Conservation (phyloP, 2,329 filamentous ascomycete genomes). For the Beauveria australis region DNA sequence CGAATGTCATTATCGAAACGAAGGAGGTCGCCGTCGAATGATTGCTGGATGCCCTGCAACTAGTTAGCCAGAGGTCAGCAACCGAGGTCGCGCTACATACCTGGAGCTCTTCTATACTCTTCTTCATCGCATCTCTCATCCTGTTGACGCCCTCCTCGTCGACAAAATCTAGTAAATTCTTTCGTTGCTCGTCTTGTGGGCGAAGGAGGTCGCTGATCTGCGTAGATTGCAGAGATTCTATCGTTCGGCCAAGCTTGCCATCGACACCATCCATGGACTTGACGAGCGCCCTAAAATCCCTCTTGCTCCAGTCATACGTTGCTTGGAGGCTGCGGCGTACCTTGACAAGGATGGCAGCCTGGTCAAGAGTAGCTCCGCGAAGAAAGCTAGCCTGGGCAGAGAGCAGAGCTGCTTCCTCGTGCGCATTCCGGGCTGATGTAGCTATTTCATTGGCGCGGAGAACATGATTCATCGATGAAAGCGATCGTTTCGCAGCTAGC, state of each 20-base stretch:
- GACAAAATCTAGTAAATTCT: slow-evolving; percentile 67
- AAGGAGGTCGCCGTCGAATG: slow-evolving; percentile 68
- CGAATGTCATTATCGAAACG: slow-evolving; percentile 69
- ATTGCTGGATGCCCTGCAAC: slow-evolving; percentile 51
- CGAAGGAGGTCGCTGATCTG: slow-evolving; percentile 57
- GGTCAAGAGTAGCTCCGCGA: slow-evolving; percentile 50
- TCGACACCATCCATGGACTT: slow-evolving; percentile 60
- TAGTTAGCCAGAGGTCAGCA: slow-evolving; percentile 6
- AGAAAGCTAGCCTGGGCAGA: slow-evolving; percentile 63
- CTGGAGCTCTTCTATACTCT: slow-evolving; percentile 63
- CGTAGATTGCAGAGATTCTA: slow-evolving; percentile 56
- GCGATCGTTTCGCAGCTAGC: slow-evolving; percentile 76
- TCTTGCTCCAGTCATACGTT: slow-evolving; percentile 50
- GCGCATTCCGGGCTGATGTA: slow-evolving; percentile 61
- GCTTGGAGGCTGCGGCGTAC: slow-evolving; percentile 43
- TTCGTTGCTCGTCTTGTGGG: slow-evolving; percentile 47
- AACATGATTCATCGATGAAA: slow-evolving; percentile 75
- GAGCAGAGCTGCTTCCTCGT: slow-evolving; percentile 72
- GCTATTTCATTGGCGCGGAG: slow-evolving; percentile 83
- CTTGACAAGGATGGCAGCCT: slow-evolving; percentile 42
- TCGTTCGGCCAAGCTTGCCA: slow-evolving; percentile 54
- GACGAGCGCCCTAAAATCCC: slow-evolving; percentile 54
- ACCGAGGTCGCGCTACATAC: slow-evolving; percentile 28
- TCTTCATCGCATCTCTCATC: slow-evolving; percentile 58
- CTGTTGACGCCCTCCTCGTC: slow-evolving; percentile 61